These are phyloP conservation scores for Paecilomyces formosus DNA, from an alignment of 2,329 filamentous ascomycete genomes.

Conservation along the genomic window DNA sequence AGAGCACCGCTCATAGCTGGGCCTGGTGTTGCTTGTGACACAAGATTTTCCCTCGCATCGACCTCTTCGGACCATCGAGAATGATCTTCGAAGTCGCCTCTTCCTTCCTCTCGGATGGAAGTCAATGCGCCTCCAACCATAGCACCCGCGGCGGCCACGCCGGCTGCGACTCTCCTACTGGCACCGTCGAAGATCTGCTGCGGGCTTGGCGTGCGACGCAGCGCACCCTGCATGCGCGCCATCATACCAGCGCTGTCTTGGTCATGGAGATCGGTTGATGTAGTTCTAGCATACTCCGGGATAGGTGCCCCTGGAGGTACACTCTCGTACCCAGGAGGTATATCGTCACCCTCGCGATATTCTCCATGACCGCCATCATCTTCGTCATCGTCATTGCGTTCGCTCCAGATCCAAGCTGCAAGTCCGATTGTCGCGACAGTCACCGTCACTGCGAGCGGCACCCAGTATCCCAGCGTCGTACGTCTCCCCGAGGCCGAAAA, in stretches of 20 bases:
- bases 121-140: constrained; percentile 75
- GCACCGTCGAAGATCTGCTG: constrained; percentile 83
- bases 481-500: constrained; percentile 36
- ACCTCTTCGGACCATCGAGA: constrained; percentile 90
- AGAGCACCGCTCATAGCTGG: constrained; percentile 22
- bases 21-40: constrained; percentile 17
- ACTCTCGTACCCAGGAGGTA: constrained; percentile 11
- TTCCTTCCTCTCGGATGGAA: constrained; percentile 77
- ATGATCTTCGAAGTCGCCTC: constrained; percentile 72
- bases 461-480: constrained; percentile 62
- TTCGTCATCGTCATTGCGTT: constrained; percentile 68
- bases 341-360: constrained; percentile 15
- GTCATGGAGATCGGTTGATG: constrained; percentile 25
- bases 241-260: constrained; percentile 56
- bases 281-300: constrained; percentile 19
- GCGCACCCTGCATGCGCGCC: constrained; percentile 69
- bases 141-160: constrained; percentile 74
- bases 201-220: constrained; percentile 75
- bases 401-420: constrained; percentile 90
- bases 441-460: constrained; percentile 78
- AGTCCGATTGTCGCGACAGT: constrained; percentile 80
- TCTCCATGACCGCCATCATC: constrained; percentile 49
- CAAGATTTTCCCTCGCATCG: constrained; percentile 50
- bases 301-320: not conserved
- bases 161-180: constrained; percentile 70